Conservation (phyloP, 331 rosid genomes). For the Rosa hybrid region DNA sequence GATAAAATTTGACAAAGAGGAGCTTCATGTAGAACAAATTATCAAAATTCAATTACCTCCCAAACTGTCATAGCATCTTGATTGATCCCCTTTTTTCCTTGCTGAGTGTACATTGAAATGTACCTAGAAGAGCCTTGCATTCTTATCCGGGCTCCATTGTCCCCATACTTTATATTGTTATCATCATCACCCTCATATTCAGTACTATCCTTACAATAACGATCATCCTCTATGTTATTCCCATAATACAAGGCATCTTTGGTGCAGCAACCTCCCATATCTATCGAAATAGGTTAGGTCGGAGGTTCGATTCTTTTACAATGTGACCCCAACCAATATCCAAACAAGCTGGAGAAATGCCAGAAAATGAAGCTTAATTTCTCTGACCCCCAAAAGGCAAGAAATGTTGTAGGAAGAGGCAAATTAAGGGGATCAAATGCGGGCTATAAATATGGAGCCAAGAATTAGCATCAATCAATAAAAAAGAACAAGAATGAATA, state of each 20-base stretch:
- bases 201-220: background rate
- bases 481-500: background rate
- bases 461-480: background rate
- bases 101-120: constrained; percentile 70
- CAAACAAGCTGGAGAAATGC: background rate
- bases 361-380: background rate
- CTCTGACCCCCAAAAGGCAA: background rate
- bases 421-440: background rate
- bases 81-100: constrained; percentile 81
- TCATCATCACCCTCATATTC: constrained; percentile 36
- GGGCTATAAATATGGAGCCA: background rate
- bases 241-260: constrained; percentile 33
- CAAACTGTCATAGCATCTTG: constrained; percentile 92
- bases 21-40: constrained; percentile 12
- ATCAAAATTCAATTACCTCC: constrained; percentile 54
- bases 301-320: background rate
- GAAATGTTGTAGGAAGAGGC: background rate
- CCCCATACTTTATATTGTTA: constrained; percentile 24
- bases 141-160: constrained; percentile 48
- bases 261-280: constrained; percentile 83
- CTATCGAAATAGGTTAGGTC: background rate
- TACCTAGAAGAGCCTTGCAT: constrained; percentile 50
- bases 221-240: constrained; percentile 28
- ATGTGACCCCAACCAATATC: background rate
- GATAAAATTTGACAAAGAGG: constrained; percentile 5